phyloP scores from a whole-genome alignment of 768 basidiomycete genomes.

The Boletellus emodensis region DNA sequence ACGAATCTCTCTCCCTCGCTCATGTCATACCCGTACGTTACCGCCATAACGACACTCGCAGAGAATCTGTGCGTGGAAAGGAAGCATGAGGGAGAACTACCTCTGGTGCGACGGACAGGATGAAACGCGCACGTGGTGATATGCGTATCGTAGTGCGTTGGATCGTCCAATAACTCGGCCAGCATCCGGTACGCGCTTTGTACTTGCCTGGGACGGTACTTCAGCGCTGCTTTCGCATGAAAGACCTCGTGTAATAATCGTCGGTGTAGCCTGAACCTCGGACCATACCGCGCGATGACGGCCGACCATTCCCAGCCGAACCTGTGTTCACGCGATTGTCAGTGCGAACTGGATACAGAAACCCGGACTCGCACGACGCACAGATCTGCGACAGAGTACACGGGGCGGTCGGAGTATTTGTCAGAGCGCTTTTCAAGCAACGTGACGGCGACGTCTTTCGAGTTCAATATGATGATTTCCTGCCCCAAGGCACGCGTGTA shows the following conservation, averaged over 20 bases:
- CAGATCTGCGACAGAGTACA: conserved; percentile 1
- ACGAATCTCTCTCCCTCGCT: conserved; percentile 3
- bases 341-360: neutral
- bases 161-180: conserved; percentile 4
- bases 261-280: conserved; percentile 21
- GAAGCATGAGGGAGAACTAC: neutral
- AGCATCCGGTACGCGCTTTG: conserved; percentile 11
- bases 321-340: neutral
- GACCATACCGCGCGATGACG: conserved; percentile 17
- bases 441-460: conserved; percentile 41
- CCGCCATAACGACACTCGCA: conserved; percentile 11
- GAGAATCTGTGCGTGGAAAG: neutral
- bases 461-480: conserved; percentile 48
- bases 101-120: neutral
- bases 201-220: conserved; percentile 15
- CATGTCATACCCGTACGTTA: conserved; percentile 16
- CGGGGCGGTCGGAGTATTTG: conserved; percentile 40
- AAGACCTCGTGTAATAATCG: conserved; percentile 19
- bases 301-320: conserved; percentile 20
- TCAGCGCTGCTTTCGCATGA: conserved; percentile 5
- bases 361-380: neutral
- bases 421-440: conserved; percentile 50
- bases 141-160: conserved; percentile 4
- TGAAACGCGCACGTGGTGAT: conserved; percentile 10
- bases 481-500: conserved; percentile 35